These are phyloP conservation scores for Conoideocrella luteorostrata DNA, from an alignment of 2,329 filamentous ascomycete genomes.

Conservation along the genomic window DNA sequence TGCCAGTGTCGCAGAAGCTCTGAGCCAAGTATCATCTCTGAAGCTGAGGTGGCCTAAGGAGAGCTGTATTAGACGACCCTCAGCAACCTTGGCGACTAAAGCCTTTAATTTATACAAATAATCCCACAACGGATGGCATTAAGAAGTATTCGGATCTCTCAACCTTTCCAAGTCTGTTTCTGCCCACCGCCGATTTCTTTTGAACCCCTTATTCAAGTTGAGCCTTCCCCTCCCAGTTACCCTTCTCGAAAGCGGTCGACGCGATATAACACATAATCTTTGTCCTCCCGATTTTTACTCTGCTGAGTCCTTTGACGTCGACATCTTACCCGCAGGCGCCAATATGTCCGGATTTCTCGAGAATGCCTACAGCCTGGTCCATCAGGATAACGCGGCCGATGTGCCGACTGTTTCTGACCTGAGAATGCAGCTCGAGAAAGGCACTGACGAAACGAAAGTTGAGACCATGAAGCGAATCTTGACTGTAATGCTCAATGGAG, in stretches of 20 bases:
- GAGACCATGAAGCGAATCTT: slow-evolving; percentile 96
- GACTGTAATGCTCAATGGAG: slow-evolving; percentile 96
- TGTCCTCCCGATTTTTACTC: not conserved
- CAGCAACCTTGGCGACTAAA: slow-evolving; percentile 22
- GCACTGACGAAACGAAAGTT: slow-evolving; percentile 84
- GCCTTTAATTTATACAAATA: slow-evolving; percentile 18
- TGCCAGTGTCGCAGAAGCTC: not conserved
- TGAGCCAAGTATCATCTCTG: slow-evolving; percentile 4
- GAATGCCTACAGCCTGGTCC: slow-evolving; percentile 91
- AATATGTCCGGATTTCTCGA: slow-evolving; percentile 94
- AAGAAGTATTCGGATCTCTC: not conserved
- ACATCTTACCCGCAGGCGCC: slow-evolving; percentile 21
- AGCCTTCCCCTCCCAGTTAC: not conserved
- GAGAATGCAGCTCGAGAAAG: slow-evolving; percentile 89
- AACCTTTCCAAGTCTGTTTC: not conserved
- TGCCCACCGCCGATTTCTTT: not conserved
- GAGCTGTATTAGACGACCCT: slow-evolving; percentile 16
- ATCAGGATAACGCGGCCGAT: slow-evolving; percentile 94
- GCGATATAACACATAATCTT: not conserved
- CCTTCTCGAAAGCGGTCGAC: not conserved
- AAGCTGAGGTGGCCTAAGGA: slow-evolving; percentile 20
- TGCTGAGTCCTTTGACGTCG: not conserved
- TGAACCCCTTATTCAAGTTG: not conserved
- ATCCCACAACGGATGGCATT: slow-evolving; percentile 4
- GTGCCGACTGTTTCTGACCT: slow-evolving; percentile 86